These are phyloP conservation scores for Cyclospora cayetanensis DNA, from an alignment of 169 alveolate species.

Conservation along the genomic window DNA sequence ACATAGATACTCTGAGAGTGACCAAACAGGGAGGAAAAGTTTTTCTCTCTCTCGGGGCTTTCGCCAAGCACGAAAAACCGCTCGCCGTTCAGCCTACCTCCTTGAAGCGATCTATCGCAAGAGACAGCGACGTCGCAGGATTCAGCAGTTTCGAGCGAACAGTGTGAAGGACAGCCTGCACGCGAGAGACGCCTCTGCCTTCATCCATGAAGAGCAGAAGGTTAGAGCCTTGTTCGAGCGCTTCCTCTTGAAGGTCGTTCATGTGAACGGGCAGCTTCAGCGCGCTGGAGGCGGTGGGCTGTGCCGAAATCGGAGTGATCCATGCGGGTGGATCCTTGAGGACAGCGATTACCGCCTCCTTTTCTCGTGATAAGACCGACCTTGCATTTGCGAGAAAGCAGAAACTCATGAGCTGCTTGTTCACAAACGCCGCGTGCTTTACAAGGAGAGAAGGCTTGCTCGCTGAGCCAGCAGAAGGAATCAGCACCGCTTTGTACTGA, in stretches of 20 bases:
- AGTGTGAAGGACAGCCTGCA: constrained; percentile 2
- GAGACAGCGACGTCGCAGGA: constrained; percentile 16
- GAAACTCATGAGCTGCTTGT: constrained; percentile 11
- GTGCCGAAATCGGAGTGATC: background rate
- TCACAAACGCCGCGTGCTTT: constrained; percentile 43
- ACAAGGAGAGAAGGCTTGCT: constrained; percentile 36
- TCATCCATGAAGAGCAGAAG: constrained; percentile 49
- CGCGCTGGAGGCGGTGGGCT: constrained; percentile 25
- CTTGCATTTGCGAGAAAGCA: constrained; percentile 40
- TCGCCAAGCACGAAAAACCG: no score
- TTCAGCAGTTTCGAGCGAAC: constrained; percentile 37
- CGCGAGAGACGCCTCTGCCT: constrained; percentile 57
- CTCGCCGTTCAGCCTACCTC: background rate
- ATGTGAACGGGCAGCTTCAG: constrained; percentile 34
- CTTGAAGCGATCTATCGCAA: constrained; percentile 30
- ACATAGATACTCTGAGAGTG: no score
- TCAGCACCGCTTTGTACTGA: constrained; percentile 58
- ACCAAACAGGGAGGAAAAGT: no score
- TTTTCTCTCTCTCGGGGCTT: no score
- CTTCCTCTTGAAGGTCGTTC: background rate
- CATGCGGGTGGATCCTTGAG: constrained; percentile 38
- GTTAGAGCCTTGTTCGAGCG: background rate
- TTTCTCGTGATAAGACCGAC: background rate
- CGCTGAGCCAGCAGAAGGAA: constrained; percentile 50
- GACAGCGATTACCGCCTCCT: constrained; percentile 7